A percentile compares a stretch with the other conserved stretches of the same genome.
Evolutionary conservation across 768 basidiomycete genomes (phyloP).

Genomic region (Boletus sensibilis): DNA sequence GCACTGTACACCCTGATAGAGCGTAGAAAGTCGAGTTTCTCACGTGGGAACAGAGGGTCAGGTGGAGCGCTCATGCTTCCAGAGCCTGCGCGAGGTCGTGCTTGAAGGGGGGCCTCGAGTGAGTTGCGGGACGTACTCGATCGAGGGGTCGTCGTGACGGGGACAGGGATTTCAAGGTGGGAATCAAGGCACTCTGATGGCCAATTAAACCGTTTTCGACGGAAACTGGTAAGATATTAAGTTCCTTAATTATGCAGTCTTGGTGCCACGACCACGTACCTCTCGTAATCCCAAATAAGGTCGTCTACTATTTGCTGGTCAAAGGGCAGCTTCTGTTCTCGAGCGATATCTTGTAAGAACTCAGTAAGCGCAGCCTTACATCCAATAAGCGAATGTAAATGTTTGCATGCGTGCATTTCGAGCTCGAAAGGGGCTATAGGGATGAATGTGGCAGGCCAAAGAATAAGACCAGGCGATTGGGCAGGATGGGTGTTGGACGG

Average conservation of each 20-base stretch:
- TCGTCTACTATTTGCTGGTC: conserved; percentile 28
- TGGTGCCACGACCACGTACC: conserved; percentile 21
- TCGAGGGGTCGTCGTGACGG: conserved; percentile 22
- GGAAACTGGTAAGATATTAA: conserved; percentile 48
- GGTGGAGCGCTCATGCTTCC: conserved; percentile 17
- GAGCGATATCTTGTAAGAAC: conserved; percentile 40
- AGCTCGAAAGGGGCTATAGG: conserved; percentile 57
- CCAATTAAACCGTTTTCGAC: conserved; percentile 68
- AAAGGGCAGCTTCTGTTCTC: conserved; percentile 20
- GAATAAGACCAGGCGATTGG: conserved; percentile 63
- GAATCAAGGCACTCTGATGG: conserved; percentile 45
- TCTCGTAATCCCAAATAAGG: conserved; percentile 37
- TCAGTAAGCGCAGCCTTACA: conserved; percentile 58
- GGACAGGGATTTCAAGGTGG: conserved; percentile 25
- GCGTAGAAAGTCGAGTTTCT: conserved; percentile 50
- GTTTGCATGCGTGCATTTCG: conserved; percentile 74
- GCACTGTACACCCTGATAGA: conserved; percentile 53
- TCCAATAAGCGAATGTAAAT: conserved; percentile 61
- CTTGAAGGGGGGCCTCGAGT: conserved; percentile 11
- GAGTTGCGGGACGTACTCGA: conserved; percentile 21
- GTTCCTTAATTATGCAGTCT: conserved; percentile 5
- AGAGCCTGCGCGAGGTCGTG: conserved; percentile 7
- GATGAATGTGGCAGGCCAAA: conserved; percentile 60
- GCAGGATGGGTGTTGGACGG: conserved; percentile 30
- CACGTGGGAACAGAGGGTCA: conserved; percentile 29